Evolutionary conservation across 305 asterid species (phyloP).

Genomic region (Fraxinus greggii): DNA sequence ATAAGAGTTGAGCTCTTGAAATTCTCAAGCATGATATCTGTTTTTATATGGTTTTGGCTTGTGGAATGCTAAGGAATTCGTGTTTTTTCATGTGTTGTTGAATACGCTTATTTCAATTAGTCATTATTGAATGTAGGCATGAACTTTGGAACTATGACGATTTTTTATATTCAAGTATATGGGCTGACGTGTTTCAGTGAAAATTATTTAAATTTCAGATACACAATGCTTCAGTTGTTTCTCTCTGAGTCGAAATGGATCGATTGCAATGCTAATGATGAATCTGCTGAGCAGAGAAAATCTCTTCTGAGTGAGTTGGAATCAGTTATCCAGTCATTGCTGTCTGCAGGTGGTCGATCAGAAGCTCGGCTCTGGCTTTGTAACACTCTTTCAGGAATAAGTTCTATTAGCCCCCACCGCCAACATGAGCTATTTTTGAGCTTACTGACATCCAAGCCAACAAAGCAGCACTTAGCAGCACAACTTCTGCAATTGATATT

Average conservation of each 20-base stretch:
- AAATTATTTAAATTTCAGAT: slow-evolving; percentile 21
- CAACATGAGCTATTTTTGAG: slow-evolving; percentile 66
- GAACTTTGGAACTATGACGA: background rate
- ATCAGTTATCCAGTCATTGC: slow-evolving; percentile 55
- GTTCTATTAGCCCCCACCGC: slow-evolving; percentile 50
- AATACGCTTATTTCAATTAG: background rate
- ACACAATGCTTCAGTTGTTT: slow-evolving; percentile 64
- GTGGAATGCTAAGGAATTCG: background rate
- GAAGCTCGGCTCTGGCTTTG: slow-evolving; percentile 97
- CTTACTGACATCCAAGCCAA: slow-evolving; percentile 57
- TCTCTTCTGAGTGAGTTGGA: slow-evolving; percentile 66
- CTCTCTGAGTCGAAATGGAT: slow-evolving; percentile 50
- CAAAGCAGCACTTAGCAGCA: slow-evolving; percentile 53
- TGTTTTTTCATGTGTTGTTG: background rate
- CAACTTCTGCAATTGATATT: slow-evolving; percentile 78
- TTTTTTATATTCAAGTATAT: background rate
- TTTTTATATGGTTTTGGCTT: background rate
- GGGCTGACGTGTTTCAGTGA: slow-evolving; percentile 17
- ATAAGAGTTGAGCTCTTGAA: background rate
- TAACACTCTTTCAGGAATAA: slow-evolving; percentile 59
- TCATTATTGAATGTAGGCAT: background rate
- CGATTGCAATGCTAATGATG: slow-evolving; percentile 26
- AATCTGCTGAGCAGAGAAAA: slow-evolving; percentile 34
- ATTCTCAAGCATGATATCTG: background rate
- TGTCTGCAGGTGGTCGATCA: slow-evolving; percentile 68